Conservation (phyloP, 345 rosid genomes). For the Trapa bicornis region DNA sequence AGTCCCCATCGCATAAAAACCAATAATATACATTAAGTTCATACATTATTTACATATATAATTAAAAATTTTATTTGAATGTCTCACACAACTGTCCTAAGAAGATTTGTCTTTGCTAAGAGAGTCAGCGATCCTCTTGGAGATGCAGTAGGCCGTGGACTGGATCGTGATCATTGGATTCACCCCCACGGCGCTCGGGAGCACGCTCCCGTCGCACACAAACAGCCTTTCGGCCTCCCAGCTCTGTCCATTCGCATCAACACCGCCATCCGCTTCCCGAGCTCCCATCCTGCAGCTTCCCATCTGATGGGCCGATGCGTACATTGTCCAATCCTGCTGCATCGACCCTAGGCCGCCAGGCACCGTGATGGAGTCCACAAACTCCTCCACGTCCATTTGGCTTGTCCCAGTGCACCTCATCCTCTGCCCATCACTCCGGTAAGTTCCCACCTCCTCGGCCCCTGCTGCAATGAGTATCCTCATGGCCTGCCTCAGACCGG, state of each 20-base stretch:
- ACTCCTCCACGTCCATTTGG: conserved; percentile 9
- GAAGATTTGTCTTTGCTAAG: too few relatives aligned
- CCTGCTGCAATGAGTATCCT: conserved; percentile 13
- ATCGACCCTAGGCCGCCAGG: not conserved
- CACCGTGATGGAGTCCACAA: conserved; percentile 1
- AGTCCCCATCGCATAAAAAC: too few relatives aligned
- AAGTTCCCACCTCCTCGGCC: conserved; percentile 11
- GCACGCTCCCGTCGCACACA: conserved; percentile 13
- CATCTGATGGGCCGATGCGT: conserved; percentile 12
- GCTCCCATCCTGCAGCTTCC: conserved; percentile 16
- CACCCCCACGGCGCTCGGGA: conserved; percentile 11
- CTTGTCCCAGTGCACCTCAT: conserved; percentile 9
- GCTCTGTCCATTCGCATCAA: conserved; percentile 10
- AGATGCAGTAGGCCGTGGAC: conserved; percentile 13
- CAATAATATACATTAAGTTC: too few relatives aligned
- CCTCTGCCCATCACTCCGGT: conserved; percentile 15
- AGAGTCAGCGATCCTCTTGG: conserved; percentile 6
- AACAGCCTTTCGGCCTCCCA: conserved; percentile 14
- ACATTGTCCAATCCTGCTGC: conserved; percentile 8
- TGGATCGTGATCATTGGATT: conserved; percentile 15
- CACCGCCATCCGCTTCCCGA: conserved; percentile 8
- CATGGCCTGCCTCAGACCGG: conserved; percentile 8
- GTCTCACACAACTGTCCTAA: too few relatives aligned
- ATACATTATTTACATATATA: too few relatives aligned
- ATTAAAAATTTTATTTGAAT: too few relatives aligned